phyloP scores from a whole-genome alignment of 2,329 filamentous ascomycete genomes.

The Reticulascus tulasneorum region DNA sequence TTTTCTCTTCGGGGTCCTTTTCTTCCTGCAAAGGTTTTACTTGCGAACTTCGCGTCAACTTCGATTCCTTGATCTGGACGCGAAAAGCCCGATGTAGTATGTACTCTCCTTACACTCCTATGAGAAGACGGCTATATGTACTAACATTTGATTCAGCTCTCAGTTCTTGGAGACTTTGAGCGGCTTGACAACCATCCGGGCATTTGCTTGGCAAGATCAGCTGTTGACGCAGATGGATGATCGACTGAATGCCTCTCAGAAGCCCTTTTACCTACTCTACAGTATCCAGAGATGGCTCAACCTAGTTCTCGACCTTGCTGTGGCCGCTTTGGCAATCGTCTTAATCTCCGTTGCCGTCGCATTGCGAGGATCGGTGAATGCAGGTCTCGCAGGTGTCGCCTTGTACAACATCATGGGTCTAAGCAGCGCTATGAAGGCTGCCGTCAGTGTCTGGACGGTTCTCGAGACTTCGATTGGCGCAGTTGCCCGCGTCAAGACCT shows the following conservation, averaged over 20 bases:
- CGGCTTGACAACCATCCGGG: slow-evolving; percentile 47
- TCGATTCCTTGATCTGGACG: slow-evolving; percentile 35
- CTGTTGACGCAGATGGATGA: slow-evolving; percentile 40
- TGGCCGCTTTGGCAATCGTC: slow-evolving; percentile 40
- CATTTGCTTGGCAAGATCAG: slow-evolving; percentile 47
- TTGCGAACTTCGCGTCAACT: slow-evolving; percentile 38
- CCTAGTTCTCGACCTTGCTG: slow-evolving; percentile 45
- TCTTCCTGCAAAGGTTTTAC: slow-evolving; percentile 32
- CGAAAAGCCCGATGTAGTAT: slow-evolving; percentile 46
- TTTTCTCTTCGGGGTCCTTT: background rate
- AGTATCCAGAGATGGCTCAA: slow-evolving; percentile 55
- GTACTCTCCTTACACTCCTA: slow-evolving; percentile 10
- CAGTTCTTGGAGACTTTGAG: slow-evolving; percentile 42
- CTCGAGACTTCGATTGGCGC: slow-evolving; percentile 23
- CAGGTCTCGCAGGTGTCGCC: slow-evolving; percentile 19
- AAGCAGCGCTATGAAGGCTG: too few relatives aligned
- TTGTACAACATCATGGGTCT: slow-evolving; percentile 26
- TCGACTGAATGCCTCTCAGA: slow-evolving; percentile 50
- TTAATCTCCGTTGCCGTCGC: slow-evolving; percentile 39
- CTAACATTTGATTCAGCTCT: slow-evolving; percentile 8
- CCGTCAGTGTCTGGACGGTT: too few relatives aligned
- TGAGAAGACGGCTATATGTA: background rate
- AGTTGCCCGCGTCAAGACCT: slow-evolving; percentile 21
- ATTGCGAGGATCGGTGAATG: slow-evolving; percentile 2
- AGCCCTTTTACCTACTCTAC: slow-evolving; percentile 53